Evolutionary conservation across 176 grass and related monocot species (phyloP).

Genomic region (Aegilops umbellulata): DNA sequence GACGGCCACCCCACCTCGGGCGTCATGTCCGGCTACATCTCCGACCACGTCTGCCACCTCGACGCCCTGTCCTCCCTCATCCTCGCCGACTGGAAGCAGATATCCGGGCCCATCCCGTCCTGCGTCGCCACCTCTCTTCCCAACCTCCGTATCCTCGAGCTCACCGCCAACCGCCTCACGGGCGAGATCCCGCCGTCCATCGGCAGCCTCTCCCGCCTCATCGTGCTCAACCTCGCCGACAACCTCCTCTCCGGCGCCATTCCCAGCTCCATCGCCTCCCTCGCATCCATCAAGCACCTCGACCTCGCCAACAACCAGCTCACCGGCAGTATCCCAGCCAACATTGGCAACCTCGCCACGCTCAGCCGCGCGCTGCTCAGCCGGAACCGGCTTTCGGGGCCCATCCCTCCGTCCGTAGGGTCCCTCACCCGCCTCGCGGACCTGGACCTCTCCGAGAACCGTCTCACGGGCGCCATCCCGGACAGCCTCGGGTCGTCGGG

Average conservation of each 20-base stretch:
- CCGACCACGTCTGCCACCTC: conserved; percentile 70
- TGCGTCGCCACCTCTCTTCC: conserved; percentile 67
- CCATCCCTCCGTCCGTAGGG: conserved; percentile 57
- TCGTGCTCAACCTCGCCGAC: conserved; percentile 90
- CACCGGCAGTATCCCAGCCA: conserved; percentile 46
- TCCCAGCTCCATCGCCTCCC: conserved; percentile 43
- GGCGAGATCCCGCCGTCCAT: conserved; percentile 58
- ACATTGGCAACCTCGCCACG: conserved; percentile 60
- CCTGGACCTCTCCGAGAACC: conserved; percentile 86
- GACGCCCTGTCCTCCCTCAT: conserved; percentile 64
- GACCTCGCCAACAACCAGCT: conserved; percentile 84
- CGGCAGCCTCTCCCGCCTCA: conserved; percentile 63
- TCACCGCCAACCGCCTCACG: conserved; percentile 70
- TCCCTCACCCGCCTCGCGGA: conserved; percentile 65
- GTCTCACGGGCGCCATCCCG: conserved; percentile 55
- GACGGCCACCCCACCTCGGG: conserved; percentile 56
- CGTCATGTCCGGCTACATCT: conserved; percentile 92
- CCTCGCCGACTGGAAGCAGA: conserved; percentile 94
- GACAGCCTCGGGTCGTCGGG: conserved; percentile 32
- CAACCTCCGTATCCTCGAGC: conserved; percentile 75
- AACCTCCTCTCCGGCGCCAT: conserved; percentile 64
- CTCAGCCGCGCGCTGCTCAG: conserved; percentile 82
- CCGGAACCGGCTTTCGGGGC: conserved; percentile 68
- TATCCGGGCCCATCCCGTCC: conserved; percentile 64
- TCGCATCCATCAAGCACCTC: conserved; percentile 70